phyloP scores from a whole-genome alignment of 805 yeast species.

The Blastobotrys americana region DNA sequence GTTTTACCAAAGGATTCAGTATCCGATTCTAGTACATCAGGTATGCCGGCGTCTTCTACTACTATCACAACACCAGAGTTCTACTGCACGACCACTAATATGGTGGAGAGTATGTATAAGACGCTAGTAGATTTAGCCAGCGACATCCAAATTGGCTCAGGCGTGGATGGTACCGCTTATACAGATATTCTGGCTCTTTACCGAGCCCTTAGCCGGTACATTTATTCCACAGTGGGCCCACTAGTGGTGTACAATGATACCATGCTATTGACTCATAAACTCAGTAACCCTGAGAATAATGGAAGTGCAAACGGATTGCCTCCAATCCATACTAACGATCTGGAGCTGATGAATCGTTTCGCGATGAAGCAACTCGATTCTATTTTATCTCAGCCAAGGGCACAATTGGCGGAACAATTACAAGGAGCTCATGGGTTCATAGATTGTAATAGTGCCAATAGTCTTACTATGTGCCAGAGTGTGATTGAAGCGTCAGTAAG shows the following conservation, averaged over 20 bases:
- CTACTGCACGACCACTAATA: neutral
- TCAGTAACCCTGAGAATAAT: neutral
- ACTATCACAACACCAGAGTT: neutral
- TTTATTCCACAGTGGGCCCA: constrained; percentile 10
- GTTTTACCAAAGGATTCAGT: no score
- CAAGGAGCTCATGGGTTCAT: constrained; percentile 16
- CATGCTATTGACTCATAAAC: constrained; percentile 1
- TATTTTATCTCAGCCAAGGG: constrained; percentile 8
- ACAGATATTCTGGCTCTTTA: constrained; percentile 19
- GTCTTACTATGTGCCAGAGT: constrained; percentile 14
- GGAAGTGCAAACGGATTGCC: no score
- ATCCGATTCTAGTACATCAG: no score
- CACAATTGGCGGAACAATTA: constrained; percentile 7
- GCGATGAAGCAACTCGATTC: constrained; percentile 9
- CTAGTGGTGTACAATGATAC: constrained; percentile 19
- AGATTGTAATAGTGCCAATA: constrained; percentile 14
- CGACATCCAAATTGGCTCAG: constrained; percentile 1
- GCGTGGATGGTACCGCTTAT: constrained; percentile 3
- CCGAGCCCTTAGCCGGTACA: constrained; percentile 19
- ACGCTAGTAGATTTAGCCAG: constrained; percentile 4
- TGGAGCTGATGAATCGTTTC: constrained; percentile 7
- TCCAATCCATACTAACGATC: constrained; percentile 2
- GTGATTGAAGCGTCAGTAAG: constrained; percentile 15
- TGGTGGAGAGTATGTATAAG: constrained; percentile 7
- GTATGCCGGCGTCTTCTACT: neutral